Evolutionary conservation across 805 yeast genomes (phyloP).

Genomic region (Scheffersomyces amazonensis): DNA sequence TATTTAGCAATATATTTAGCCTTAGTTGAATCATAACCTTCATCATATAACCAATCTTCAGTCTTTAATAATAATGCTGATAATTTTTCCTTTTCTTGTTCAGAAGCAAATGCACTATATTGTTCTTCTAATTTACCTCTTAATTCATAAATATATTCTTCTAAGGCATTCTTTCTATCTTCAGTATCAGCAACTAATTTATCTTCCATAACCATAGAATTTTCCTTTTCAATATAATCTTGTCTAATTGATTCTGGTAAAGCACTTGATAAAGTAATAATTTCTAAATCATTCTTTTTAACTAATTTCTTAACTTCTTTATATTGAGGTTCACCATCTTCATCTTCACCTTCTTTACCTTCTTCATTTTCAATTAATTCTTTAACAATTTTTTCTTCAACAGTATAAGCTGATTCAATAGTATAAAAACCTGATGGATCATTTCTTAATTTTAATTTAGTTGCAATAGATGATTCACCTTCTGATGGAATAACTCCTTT

Average conservation of each 20-base stretch:
- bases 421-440: slow-evolving; percentile 96
- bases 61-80: slow-evolving; percentile 72
- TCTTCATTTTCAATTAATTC: slow-evolving; percentile 73
- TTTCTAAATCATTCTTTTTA: slow-evolving; percentile 76
- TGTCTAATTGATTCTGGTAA: slow-evolving; percentile 56
- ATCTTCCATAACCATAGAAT: slow-evolving; percentile 81
- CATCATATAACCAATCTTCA: slow-evolving; percentile 98
- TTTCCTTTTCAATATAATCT: slow-evolving; percentile 75
- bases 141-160: slow-evolving; percentile 96
- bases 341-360: slow-evolving; percentile 36
- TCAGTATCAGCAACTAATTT: slow-evolving; percentile 98
- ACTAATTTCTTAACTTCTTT: slow-evolving; percentile 89
- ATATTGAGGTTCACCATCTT: slow-evolving; percentile 63
- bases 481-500: slow-evolving; percentile 79
- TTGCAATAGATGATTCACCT: slow-evolving; percentile 75
- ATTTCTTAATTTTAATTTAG: slow-evolving; percentile 92
- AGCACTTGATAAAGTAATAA: slow-evolving; percentile 58
- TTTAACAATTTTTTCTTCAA: slow-evolving; percentile 85
- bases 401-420: slow-evolving; percentile 91
- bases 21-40: slow-evolving; percentile 94
- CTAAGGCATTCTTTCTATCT: slow-evolving; percentile 96
- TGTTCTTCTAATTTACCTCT: slow-evolving; percentile 95
- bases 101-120: slow-evolving; percentile 84
- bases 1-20: slow-evolving; percentile 96
- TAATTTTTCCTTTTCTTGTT: slow-evolving; percentile 82